Evolutionary conservation across 1,284 basidiomycete genomes (phyloP).

Genomic region (Fomes fomentarius): DNA sequence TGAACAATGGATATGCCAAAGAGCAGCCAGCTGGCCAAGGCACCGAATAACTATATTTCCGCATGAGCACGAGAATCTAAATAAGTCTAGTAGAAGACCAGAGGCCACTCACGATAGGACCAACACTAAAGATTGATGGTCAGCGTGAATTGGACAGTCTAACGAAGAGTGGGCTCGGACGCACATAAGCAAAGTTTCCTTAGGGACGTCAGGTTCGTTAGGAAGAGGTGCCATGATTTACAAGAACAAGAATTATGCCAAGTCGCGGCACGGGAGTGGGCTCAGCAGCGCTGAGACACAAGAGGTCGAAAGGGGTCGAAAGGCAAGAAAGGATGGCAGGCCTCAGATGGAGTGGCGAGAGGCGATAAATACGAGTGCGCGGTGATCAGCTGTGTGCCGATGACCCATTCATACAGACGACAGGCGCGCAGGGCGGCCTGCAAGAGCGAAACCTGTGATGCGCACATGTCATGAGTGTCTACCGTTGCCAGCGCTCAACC

Average conservation of each 20-base stretch:
- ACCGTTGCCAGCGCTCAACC: too few relatives aligned
- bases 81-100: too few relatives aligned
- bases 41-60: conserved; percentile 2
- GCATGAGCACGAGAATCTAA: not conserved
- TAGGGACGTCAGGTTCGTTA: conserved; percentile 3
- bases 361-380: not conserved
- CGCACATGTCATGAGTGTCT: too few relatives aligned
- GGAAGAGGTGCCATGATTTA: too few relatives aligned
- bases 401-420: too few relatives aligned
- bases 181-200: conserved; percentile 6
- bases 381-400: not conserved
- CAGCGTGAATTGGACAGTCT: not conserved
- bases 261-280: not conserved
- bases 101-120: conserved; percentile 3
- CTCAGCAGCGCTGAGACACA: not conserved
- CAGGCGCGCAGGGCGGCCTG: too few relatives aligned
- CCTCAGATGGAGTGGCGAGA: too few relatives aligned
- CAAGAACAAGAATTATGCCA: not conserved
- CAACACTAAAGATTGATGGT: not conserved
- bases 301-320: not conserved
- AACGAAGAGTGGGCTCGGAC: not conserved
- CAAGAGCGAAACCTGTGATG: too few relatives aligned
- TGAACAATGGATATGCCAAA: conserved; percentile 10
- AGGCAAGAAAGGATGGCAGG: not conserved
- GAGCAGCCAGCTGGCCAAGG: conserved; percentile 5